phyloP scores from a whole-genome alignment of 148 eudicot genomes.

The Heliamphora exappendiculata region DNA sequence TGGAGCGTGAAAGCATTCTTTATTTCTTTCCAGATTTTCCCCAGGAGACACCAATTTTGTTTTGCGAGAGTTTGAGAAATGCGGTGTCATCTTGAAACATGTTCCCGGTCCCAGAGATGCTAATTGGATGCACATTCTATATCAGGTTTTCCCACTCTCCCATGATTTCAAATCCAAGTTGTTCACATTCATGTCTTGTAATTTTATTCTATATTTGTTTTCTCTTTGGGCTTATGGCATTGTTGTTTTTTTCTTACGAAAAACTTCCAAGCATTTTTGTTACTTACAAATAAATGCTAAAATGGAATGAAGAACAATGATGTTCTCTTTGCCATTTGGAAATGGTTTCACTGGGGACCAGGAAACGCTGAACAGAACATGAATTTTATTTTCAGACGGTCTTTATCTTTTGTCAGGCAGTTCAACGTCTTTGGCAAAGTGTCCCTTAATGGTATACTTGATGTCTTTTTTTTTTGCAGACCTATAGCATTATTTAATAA shows the following conservation, averaged over 20 bases:
- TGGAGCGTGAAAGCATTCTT: background rate
- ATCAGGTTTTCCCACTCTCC: slow-evolving; percentile 48
- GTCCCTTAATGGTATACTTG: no score
- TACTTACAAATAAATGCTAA: background rate
- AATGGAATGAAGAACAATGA: background rate
- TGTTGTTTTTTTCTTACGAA: background rate
- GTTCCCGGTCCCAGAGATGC: slow-evolving; percentile 93
- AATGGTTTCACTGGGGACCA: no score
- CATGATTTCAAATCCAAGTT: background rate
- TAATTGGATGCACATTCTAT: slow-evolving; percentile 95
- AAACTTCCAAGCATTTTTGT: background rate
- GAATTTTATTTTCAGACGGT: no score
- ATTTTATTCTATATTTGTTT: background rate
- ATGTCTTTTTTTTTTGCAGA: no score
- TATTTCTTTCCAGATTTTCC: slow-evolving; percentile 48
- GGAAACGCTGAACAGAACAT: no score
- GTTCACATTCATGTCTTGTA: background rate
- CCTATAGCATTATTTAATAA: no score
- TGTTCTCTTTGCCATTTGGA: no score
- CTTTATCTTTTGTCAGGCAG: no score
- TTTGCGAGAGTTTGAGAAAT: slow-evolving; percentile 90
- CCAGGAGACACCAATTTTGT: slow-evolving; percentile 88
- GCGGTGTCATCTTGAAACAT: slow-evolving; percentile 80
- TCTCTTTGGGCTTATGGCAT: background rate
- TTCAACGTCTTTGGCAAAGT: no score